Evolutionary conservation across 2,329 filamentous ascomycete genomes (phyloP).

Genomic region (Apiospora rasikravindrae): DNA sequence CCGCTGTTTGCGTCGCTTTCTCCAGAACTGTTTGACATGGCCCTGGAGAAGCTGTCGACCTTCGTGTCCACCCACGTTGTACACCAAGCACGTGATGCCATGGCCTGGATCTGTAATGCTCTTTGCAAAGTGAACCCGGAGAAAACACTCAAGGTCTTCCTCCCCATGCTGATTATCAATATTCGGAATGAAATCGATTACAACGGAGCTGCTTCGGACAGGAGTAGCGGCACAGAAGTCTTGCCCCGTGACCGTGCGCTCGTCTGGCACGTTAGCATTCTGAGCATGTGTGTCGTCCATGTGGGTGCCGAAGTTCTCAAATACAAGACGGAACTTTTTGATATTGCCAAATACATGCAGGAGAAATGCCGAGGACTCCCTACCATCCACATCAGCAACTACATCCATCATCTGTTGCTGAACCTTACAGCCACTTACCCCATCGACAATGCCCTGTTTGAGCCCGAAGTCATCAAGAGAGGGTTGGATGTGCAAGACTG

Average conservation of each 20-base stretch:
- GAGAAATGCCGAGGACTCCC: slow-evolving; percentile 91
- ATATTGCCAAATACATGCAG: slow-evolving; percentile 95
- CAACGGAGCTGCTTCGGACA: slow-evolving; percentile 92
- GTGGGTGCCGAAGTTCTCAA: slow-evolving; percentile 88
- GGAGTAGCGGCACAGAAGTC: slow-evolving; percentile 92
- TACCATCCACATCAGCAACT: slow-evolving; percentile 96
- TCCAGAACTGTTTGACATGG: slow-evolving; percentile 90
- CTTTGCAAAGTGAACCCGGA: slow-evolving; percentile 95
- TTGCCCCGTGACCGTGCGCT: slow-evolving; percentile 89
- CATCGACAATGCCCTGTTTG: slow-evolving; percentile 85
- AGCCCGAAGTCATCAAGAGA: slow-evolving; percentile 72
- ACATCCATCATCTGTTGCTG: slow-evolving; percentile 92
- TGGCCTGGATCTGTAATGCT: slow-evolving; percentile 98
- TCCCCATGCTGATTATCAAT: slow-evolving; percentile 87
- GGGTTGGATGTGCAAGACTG: slow-evolving; percentile 82
- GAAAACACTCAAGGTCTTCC: slow-evolving; percentile 87
- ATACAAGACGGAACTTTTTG: slow-evolving; percentile 87
- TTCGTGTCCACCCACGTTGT: slow-evolving; percentile 96
- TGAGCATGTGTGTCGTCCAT: slow-evolving; percentile 98
- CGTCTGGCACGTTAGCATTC: slow-evolving; percentile 96
- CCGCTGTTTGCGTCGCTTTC: slow-evolving; percentile 90
- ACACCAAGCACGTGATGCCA: slow-evolving; percentile 93
- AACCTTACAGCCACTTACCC: slow-evolving; percentile 96
- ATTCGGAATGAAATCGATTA: slow-evolving; percentile 97
- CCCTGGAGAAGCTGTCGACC: slow-evolving; percentile 86